Conservation (phyloP, 2,329 filamentous ascomycete genomes). For the Xylariaceae sp. region DNA sequence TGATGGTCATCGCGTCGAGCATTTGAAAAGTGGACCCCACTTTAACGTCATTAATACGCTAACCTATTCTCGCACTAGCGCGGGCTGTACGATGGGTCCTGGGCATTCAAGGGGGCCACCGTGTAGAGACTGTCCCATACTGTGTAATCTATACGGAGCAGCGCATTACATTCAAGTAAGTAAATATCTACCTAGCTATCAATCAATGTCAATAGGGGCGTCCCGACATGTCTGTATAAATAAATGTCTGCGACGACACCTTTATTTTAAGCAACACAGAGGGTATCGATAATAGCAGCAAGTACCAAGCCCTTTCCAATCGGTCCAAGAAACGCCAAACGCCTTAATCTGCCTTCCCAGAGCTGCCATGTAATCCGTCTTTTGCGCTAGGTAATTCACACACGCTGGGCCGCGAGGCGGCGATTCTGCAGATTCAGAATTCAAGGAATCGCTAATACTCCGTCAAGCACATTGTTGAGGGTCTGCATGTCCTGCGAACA, state of each 20-base stretch:
- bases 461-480: slow-evolving; percentile 54
- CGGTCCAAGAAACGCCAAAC: slow-evolving; percentile 12
- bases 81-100: too few relatives aligned
- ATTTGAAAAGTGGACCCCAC: slow-evolving; percentile 6
- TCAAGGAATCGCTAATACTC: slow-evolving; percentile 44
- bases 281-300: slow-evolving; percentile 18
- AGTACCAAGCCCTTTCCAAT: slow-evolving; percentile 3
- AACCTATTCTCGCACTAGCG: neutral
- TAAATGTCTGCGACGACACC: neutral
- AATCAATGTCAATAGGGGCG: neutral
- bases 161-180: too few relatives aligned
- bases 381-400: slow-evolving; percentile 16
- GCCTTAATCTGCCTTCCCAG: slow-evolving; percentile 18
- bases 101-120: too few relatives aligned
- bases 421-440: slow-evolving; percentile 1
- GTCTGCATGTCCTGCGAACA: slow-evolving; percentile 46
- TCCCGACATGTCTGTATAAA: neutral
- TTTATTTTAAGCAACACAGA: slow-evolving; percentile 11
- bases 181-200: neutral
- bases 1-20: slow-evolving; percentile 14
- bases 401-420: slow-evolving; percentile 14
- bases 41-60: neutral
- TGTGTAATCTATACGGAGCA: too few relatives aligned
- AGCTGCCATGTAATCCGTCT: slow-evolving; percentile 12
- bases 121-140: too few relatives aligned